These are phyloP conservation scores for Arxiozyma heterogenica DNA, from an alignment of 1,139 yeast genomes.

Conservation along the genomic window DNA sequence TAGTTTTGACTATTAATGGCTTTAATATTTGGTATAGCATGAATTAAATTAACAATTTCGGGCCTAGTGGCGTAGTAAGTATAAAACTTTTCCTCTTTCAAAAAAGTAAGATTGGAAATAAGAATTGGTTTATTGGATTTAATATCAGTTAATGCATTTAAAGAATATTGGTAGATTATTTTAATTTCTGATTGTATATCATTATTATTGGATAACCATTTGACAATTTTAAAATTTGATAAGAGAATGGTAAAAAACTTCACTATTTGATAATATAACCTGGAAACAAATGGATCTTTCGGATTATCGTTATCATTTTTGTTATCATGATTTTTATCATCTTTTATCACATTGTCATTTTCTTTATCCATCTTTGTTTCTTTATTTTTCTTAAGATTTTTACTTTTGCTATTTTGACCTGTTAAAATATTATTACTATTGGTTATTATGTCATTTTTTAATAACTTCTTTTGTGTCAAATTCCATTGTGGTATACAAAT, in stretches of 20 bases:
- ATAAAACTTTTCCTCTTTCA: conserved; percentile 25
- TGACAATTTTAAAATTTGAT: conserved; percentile 19
- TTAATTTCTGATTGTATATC: conserved; percentile 11
- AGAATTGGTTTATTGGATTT: conserved; percentile 24
- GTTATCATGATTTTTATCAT: too few relatives aligned
- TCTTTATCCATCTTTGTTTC: not conserved
- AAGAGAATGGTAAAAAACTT: conserved; percentile 20
- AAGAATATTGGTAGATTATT: conserved; percentile 11
- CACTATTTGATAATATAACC: conserved; percentile 26
- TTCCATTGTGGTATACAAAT: conserved; percentile 15
- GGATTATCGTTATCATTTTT: not conserved
- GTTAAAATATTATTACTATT: not conserved
- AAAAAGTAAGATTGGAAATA: conserved; percentile 19
- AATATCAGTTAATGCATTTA: conserved; percentile 15
- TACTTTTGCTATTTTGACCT: too few relatives aligned
- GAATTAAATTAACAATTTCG: conserved; percentile 13
- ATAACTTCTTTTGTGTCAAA: conserved; percentile 12
- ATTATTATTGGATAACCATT: conserved; percentile 11
- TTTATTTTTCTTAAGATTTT: too few relatives aligned
- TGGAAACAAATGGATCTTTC: conserved; percentile 24
- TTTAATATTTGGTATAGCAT: conserved; percentile 13
- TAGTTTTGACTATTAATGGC: conserved; percentile 23
- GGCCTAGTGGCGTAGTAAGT: conserved; percentile 10
- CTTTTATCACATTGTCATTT: conserved; percentile 1
- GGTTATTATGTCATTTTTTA: conserved; percentile 3